Percentiles rank a stretch among this genome's conserved stretches.
Conservation (phyloP, 2,329 filamentous ascomycete species). For the Cadophora sp. region DNA sequence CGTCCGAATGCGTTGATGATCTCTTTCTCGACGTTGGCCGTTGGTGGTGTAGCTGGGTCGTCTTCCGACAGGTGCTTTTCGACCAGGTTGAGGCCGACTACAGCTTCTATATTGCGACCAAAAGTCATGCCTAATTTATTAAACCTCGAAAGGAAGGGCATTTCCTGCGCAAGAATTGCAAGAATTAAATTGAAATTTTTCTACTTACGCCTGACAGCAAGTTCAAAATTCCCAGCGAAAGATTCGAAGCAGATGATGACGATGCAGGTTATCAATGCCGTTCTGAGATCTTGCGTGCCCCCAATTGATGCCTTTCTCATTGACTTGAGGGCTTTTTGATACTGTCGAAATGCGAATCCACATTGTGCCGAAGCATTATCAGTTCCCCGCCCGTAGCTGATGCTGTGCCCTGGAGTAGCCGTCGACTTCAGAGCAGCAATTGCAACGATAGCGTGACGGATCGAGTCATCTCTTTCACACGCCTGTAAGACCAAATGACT, state of each 20-base stretch:
- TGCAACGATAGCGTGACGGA: slow-evolving; percentile 68
- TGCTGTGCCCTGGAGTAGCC: slow-evolving; percentile 48
- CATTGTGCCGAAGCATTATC: slow-evolving; percentile 51
- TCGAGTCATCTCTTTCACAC: slow-evolving; percentile 62
- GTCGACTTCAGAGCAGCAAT: slow-evolving; percentile 70
- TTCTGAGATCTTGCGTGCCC: slow-evolving; percentile 51
- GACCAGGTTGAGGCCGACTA: slow-evolving; percentile 50
- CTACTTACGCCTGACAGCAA: slow-evolving; percentile 55
- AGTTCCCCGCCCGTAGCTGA: slow-evolving; percentile 50
- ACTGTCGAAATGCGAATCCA: slow-evolving; percentile 63
- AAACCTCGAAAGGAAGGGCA: too few relatives aligned
- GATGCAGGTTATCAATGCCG: slow-evolving; percentile 65
- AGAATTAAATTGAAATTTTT: too few relatives aligned
- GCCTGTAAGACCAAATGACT: slow-evolving; percentile 64
- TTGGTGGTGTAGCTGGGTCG: not conserved
- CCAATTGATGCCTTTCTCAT: slow-evolving; percentile 51
- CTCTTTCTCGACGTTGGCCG: slow-evolving; percentile 15
- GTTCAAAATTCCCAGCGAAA: slow-evolving; percentile 65
- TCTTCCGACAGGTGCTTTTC: not conserved
- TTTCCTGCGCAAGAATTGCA: too few relatives aligned
- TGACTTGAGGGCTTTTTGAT: slow-evolving; percentile 59
- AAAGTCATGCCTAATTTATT: too few relatives aligned
- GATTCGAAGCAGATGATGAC: slow-evolving; percentile 71
- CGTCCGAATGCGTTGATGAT: slow-evolving; percentile 16
- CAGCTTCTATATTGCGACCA: slow-evolving; percentile 50